Evolutionary conservation across 2,329 filamentous ascomycete species (phyloP).

Genomic region (Nigrograna mackinnonii): DNA sequence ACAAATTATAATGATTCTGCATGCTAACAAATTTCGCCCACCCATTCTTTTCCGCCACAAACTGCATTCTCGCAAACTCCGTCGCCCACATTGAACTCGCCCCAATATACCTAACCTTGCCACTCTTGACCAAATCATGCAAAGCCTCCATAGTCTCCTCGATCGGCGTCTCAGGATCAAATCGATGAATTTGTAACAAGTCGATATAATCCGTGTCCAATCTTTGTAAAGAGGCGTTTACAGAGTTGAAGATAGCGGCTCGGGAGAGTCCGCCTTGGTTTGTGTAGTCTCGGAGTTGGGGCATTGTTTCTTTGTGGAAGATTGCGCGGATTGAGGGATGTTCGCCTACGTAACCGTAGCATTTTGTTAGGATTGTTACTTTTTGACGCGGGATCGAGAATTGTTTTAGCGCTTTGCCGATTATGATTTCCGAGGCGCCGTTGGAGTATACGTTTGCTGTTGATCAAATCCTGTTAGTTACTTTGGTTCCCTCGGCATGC

Average conservation of each 20-base stretch:
- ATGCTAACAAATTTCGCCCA: constrained; percentile 52
- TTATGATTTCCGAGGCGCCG: constrained; percentile 57
- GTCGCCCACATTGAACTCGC: constrained; percentile 50
- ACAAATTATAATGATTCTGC: constrained; percentile 51
- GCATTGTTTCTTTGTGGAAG: constrained; percentile 45
- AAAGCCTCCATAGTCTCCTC: constrained; percentile 53
- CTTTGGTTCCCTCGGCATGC: no score
- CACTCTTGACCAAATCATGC: constrained; percentile 48
- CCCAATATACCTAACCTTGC: constrained; percentile 52
- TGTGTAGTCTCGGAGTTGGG: constrained; percentile 51
- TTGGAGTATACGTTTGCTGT: constrained; percentile 59
- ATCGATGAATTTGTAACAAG: constrained; percentile 56
- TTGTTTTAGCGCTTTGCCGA: constrained; percentile 62
- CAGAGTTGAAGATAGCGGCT: constrained; percentile 51
- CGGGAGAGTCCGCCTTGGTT: constrained; percentile 48
- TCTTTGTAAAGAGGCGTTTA: constrained; percentile 48
- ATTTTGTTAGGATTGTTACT: constrained; percentile 63
- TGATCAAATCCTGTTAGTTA: no score
- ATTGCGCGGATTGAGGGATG: constrained; percentile 39
- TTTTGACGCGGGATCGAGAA: constrained; percentile 61
- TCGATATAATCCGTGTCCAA: constrained; percentile 53
- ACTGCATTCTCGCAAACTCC: constrained; percentile 51
- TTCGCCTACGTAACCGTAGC: constrained; percentile 51
- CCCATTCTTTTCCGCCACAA: constrained; percentile 44
- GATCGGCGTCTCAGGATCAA: constrained; percentile 46